Evolutionary conservation across 2,329 filamentous ascomycete species (phyloP).

Genomic region (Colletotrichum sp.): DNA sequence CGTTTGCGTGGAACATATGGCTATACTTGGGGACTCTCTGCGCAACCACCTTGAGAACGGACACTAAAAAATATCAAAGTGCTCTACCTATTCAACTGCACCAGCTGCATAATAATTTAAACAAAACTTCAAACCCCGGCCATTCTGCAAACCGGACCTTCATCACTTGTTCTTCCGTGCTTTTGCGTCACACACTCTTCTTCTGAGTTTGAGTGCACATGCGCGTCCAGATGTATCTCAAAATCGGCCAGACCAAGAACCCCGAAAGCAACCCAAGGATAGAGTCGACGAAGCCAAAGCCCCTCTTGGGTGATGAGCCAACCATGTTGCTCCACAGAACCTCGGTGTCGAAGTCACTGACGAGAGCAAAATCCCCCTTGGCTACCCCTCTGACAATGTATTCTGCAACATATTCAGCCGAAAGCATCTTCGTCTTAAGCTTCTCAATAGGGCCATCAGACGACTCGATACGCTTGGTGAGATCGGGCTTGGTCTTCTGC

Average conservation of each 20-base stretch:
- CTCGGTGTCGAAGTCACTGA: slow-evolving; percentile 23
- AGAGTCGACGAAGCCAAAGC: slow-evolving; percentile 22
- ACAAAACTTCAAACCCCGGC: background rate
- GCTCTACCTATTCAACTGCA: too few species aligned
- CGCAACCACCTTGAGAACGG: too few species aligned
- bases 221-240: slow-evolving; percentile 19
- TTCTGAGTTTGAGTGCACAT: slow-evolving; percentile 1
- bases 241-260: slow-evolving; percentile 22
- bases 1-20: too few species aligned
- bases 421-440: slow-evolving; percentile 25
- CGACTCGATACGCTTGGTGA: slow-evolving; percentile 32
- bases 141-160: background rate
- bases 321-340: slow-evolving; percentile 27
- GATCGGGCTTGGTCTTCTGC: slow-evolving; percentile 28
- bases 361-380: slow-evolving; percentile 29
- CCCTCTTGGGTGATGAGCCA: slow-evolving; percentile 28
- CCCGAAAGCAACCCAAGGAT: slow-evolving; percentile 12
- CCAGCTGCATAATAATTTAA: too few species aligned
- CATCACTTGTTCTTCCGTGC: background rate
- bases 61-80: too few species aligned
- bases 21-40: too few species aligned
- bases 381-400: slow-evolving; percentile 25
- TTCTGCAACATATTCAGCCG: slow-evolving; percentile 25
- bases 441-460: slow-evolving; percentile 17
- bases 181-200: background rate